Evolutionary conservation across 331 rosid genomes (phyloP), one percentile per base, ranked within the genome.

Genomic region (Malus hybrid): DNA sequence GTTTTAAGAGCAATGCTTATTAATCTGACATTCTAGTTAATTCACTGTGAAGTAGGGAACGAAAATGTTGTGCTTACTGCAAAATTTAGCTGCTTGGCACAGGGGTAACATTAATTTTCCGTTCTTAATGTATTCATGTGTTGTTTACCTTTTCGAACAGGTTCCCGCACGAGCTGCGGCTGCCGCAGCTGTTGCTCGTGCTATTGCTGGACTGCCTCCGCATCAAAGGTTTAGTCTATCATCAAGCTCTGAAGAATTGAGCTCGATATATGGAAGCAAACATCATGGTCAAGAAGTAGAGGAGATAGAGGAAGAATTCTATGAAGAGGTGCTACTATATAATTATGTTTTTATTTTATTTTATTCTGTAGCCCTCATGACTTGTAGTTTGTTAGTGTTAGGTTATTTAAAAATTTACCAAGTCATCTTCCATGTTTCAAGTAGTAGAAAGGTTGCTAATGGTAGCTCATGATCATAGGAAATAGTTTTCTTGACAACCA

Each of bases 111-210:
- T 32, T 53, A 11, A n/a, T 53, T 70, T 56, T 28, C 39, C 7
- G 20, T 52, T 1, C 0, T 5, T 1, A 52, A 52, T 52, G 57
- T 52, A 56, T 74, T 63, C 68, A 52, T 63, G 79, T 80, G 78
- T 83, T 85, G 80, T 75, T 42, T 79, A 72, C 75, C 53, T 73
- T 66, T 60, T 69, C 70, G 79, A 82, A 55, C 89, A 95, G 99
- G 99, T 95, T 85, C 99, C 99, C 1, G 91, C 98, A 14, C 93
- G 96, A 72, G 99, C 97, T 71, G 96, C 92, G 15, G 99, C 99
- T 19, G 99, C 99, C 5, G 99, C 99, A 57, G 98, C 90, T 42
- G 98, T 90, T 48, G 99, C 99, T 29, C 98, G 97, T 79, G 99
- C 96, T 72, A 91, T 95, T 70, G 98, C 99, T 8, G 99, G 97